Base-by-base conservation (phyloP, 768 basidiomycete genomes). In the Serendipita sp. region DNA sequence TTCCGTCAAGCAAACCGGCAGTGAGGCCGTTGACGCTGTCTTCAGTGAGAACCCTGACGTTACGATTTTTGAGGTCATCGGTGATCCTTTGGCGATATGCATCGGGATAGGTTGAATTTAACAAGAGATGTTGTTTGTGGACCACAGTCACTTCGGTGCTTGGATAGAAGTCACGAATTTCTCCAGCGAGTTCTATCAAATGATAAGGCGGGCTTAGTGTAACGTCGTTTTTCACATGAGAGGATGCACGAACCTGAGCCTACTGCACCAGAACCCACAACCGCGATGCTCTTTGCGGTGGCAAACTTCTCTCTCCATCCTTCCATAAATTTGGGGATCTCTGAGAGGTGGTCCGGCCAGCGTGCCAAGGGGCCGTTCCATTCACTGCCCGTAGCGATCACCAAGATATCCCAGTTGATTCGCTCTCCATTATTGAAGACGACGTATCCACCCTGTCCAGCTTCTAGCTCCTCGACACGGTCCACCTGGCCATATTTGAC, bases 391-490 rank as follows among this genome's bases (percentile, higher is more conserved):
- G 66, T 66, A 3, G 63, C 63, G 44, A 64, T 51, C n/a, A 54
- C 52, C 18, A 64, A 63, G 15, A 44, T 32, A 23, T 65, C 34
- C 30, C 46, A 52, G 34, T 36, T 45, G 52, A 38, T 45, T 44
- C 63, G 63, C 70, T 82, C 77, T 38, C 83, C 83, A 66, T 75
- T 69, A 67, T 75, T 76, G 7, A 88, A 76, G 3, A 78, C 73
- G 3, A 88, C 76, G 23, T 78, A 75, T 0, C 81, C 81, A n/a
- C 77, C 76, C 52, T 47, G 23, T 32, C 52, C 15, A 7, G n/a
- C 44, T n/a, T 64, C 66, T 15, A 48, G 48, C 16, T 54, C 52
- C 10, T 46, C 47, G 46, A 66, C 41, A 11, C 44, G 28, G 3
- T 64, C 52, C 23, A 64, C 51, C 13, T 72, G 69, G 3, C 71